These are phyloP conservation scores for Ascochyta clinopodiicola DNA, from an alignment of 2,329 filamentous ascomycete species.

Conservation along the genomic window DNA sequence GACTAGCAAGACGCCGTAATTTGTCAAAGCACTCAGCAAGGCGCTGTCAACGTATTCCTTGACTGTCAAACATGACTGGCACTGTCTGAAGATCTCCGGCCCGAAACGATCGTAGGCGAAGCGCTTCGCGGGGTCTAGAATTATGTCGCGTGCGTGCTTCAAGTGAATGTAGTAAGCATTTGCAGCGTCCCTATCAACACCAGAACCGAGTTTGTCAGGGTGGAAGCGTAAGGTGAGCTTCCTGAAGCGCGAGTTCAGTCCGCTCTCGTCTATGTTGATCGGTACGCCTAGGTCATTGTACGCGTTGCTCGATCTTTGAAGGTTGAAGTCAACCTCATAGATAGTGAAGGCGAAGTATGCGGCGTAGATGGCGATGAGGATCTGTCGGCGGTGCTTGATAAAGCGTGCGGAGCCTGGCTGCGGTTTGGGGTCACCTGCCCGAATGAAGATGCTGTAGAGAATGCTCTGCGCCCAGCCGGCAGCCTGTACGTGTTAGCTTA, in stretches of 20 bases:
- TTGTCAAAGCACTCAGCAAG: constrained; percentile 47
- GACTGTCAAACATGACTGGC: constrained; percentile 67
- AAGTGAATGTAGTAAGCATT: constrained; percentile 76
- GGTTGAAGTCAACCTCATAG: constrained; percentile 86
- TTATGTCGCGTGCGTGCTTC: constrained; percentile 83
- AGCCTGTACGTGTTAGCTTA: constrained; percentile 33
- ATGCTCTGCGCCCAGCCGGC: constrained; percentile 67
- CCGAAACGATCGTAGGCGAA: constrained; percentile 84
- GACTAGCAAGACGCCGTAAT: constrained; percentile 38
- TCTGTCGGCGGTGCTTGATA: constrained; percentile 76
- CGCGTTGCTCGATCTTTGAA: constrained; percentile 75
- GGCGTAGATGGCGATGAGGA: constrained; percentile 82
- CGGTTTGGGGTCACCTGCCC: constrained; percentile 84
- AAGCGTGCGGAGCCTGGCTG: constrained; percentile 71
- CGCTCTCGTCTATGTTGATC: constrained; percentile 71
- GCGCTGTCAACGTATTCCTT: constrained; percentile 76
- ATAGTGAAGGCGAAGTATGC: constrained; percentile 90
- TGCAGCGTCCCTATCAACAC: constrained; percentile 36
- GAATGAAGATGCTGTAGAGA: constrained; percentile 87
- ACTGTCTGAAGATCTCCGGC: constrained; percentile 65
- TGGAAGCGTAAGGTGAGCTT: constrained; percentile 70
- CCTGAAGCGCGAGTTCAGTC: constrained; percentile 84
- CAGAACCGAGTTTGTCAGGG: constrained; percentile 75
- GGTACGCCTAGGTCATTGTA: constrained; percentile 79
- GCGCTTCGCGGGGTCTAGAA: constrained; percentile 80